Conservation (phyloP, 352 stramenopile genomes). For the Pythium biforme region DNA sequence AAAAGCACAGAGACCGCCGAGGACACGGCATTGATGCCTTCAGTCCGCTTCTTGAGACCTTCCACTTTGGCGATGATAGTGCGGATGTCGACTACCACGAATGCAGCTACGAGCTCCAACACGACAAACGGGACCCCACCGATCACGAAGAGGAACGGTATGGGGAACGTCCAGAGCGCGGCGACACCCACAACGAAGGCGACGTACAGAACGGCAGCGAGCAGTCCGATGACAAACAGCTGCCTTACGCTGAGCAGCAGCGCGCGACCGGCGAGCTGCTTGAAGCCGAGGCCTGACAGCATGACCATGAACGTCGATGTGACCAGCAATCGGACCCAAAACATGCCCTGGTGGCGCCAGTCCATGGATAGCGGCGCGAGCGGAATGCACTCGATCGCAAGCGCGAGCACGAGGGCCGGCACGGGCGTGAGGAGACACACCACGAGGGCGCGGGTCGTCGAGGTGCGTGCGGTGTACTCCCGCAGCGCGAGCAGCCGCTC, state of each 20-base stretch:
- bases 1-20: no score
- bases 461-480: slow-evolving; percentile 10
- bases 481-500: slow-evolving; percentile 12
- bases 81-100: background rate
- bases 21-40: slow-evolving; percentile 1
- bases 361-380: background rate
- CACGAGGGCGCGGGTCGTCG: background rate
- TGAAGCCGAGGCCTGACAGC: background rate
- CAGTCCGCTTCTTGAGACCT: background rate
- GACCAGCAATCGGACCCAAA: slow-evolving; percentile 6
- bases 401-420: slow-evolving; percentile 1
- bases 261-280: background rate
- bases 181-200: background rate
- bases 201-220: no score
- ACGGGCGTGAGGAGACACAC: slow-evolving; percentile 5
- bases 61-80: background rate
- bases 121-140: background rate
- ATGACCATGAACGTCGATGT: background rate
- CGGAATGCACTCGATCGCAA: slow-evolving; percentile 10
- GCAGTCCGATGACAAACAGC: background rate
- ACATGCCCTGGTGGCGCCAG: background rate
- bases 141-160: slow-evolving; percentile 8
- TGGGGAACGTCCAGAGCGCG: slow-evolving; percentile 3
- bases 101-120: background rate
- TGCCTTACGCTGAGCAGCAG: background rate